Evolutionary conservation across 2,329 filamentous ascomycete species (phyloP).

Genomic region (Pseudofabraea citricarpa): DNA sequence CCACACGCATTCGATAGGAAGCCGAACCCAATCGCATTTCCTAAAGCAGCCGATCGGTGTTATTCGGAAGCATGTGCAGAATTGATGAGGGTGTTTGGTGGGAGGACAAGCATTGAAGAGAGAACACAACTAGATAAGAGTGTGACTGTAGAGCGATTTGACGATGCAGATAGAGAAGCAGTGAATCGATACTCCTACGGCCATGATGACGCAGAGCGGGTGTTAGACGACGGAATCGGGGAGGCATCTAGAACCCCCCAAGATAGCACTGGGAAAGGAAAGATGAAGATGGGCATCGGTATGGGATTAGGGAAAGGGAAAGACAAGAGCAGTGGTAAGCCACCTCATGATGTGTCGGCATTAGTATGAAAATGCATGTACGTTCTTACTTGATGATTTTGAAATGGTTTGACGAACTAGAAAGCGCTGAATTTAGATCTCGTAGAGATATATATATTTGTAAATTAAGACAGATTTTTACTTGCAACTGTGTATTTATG

Average conservation of each 20-base stretch:
- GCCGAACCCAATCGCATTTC: slow-evolving; percentile 49
- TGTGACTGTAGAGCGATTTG: slow-evolving; percentile 22
- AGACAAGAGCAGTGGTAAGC: background rate
- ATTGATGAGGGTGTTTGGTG: slow-evolving; percentile 22
- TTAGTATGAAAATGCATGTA: too few relatives aligned
- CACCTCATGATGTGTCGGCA: background rate
- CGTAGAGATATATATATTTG: too few relatives aligned
- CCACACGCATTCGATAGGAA: slow-evolving; percentile 65
- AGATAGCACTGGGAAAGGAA: background rate
- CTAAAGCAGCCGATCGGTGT: slow-evolving; percentile 22
- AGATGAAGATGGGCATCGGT: background rate
- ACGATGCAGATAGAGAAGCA: slow-evolving; percentile 4
- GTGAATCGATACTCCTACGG: background rate
- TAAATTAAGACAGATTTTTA: too few relatives aligned
- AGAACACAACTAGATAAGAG: slow-evolving; percentile 18
- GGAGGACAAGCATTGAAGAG: slow-evolving; percentile 16
- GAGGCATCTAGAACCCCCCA: background rate
- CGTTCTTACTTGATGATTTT: too few relatives aligned
- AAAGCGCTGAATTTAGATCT: too few relatives aligned
- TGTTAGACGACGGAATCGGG: background rate
- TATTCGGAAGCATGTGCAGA: slow-evolving; percentile 27
- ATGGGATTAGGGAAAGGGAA: background rate
- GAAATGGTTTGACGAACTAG: too few relatives aligned
- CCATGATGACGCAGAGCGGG: background rate
- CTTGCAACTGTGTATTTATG: too few relatives aligned